A percentile compares a stretch with the other conserved stretches of the same genome.
These are phyloP conservation scores for Medicago ruthenica DNA, from an alignment of 306 rosid genomes.

Conservation along the genomic window DNA sequence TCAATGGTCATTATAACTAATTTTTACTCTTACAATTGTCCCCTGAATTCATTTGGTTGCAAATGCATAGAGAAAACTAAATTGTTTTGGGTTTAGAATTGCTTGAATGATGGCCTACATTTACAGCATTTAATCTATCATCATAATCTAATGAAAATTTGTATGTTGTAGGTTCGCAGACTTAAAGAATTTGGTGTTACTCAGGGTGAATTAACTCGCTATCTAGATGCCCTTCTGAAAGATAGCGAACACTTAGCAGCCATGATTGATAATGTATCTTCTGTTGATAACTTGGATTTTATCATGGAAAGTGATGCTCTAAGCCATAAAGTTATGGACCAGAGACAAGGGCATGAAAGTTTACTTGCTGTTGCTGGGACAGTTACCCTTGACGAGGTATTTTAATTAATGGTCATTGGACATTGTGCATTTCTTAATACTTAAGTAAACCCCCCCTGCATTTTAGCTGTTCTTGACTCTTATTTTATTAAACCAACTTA, in stretches of 20 bases:
- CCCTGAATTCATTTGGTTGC: slow-evolving; percentile 19
- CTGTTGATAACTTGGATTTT: slow-evolving; percentile 99
- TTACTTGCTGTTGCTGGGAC: slow-evolving; percentile 92
- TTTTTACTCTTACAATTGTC: not conserved
- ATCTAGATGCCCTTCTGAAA: slow-evolving; percentile 91
- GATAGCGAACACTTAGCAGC: slow-evolving; percentile 99
- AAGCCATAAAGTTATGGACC: slow-evolving; percentile 97
- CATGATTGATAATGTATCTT: slow-evolving; percentile 96
- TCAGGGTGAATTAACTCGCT: slow-evolving; percentile 96
- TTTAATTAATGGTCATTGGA: slow-evolving; percentile 29
- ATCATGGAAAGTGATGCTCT: slow-evolving; percentile 98
- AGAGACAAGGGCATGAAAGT: slow-evolving; percentile 95
- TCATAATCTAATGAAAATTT: slow-evolving; percentile 36
- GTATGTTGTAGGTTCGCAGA: slow-evolving; percentile 78
- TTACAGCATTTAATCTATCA: slow-evolving; percentile 27
- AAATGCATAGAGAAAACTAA: slow-evolving; percentile 19
- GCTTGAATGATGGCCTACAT: slow-evolving; percentile 27
- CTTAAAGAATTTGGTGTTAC: slow-evolving; percentile 98
- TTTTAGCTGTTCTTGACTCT: slow-evolving; percentile 25
- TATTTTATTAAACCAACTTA: not conserved
- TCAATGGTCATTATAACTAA: slow-evolving; percentile 3
- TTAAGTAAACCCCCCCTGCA: too few relatives aligned
- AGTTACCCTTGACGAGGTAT: slow-evolving; percentile 94
- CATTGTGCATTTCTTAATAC: slow-evolving; percentile 17
- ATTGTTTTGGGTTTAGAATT: slow-evolving; percentile 29